Percentiles rank a stretch among this genome's conserved stretches.
These are phyloP conservation scores for Lentithecium fluviatile DNA, from an alignment of 495 filamentous ascomycete genomes.

Conservation along the genomic window DNA sequence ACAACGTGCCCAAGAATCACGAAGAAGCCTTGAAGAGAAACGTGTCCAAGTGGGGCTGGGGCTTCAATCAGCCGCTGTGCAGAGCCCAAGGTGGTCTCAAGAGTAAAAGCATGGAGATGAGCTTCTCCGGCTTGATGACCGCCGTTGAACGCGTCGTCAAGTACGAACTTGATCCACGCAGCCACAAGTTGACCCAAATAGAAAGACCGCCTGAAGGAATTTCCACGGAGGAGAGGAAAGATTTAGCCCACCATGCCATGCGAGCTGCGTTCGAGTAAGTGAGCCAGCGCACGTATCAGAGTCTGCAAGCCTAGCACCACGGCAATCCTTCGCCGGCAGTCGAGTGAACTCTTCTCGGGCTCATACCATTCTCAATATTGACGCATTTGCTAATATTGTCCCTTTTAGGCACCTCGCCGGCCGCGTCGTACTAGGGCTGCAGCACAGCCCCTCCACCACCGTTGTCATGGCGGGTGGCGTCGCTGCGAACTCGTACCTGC, in stretches of 20 bases:
- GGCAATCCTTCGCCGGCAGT: too few species aligned
- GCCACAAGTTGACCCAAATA: slow-evolving; percentile 19
- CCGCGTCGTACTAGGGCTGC: slow-evolving; percentile 67
- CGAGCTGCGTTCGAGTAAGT: slow-evolving; percentile 69
- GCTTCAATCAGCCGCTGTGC: slow-evolving; percentile 54
- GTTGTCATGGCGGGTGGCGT: slow-evolving; percentile 89
- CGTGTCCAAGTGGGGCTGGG: slow-evolving; percentile 56
- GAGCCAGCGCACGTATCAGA: too few species aligned
- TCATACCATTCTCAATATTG: too few species aligned
- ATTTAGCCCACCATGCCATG: slow-evolving; percentile 70
- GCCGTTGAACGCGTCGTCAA: slow-evolving; percentile 51
- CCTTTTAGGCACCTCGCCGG: slow-evolving; percentile 61
- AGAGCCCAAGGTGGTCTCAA: slow-evolving; percentile 44
- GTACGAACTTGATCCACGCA: slow-evolving; percentile 38
- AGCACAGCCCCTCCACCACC: slow-evolving; percentile 49
- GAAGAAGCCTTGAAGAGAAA: slow-evolving; percentile 52
- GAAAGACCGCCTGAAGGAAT: slow-evolving; percentile 32
- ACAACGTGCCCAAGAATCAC: slow-evolving; percentile 50
- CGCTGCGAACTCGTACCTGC: slow-evolving; percentile 75
- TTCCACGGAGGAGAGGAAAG: slow-evolving; percentile 52
- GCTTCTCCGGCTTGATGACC: slow-evolving; percentile 64
- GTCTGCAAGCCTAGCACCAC: too few species aligned
- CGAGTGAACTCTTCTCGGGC: too few species aligned
- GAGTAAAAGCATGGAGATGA: slow-evolving; percentile 53
- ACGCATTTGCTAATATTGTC: too few species aligned